phyloP scores from a whole-genome alignment of 768 basidiomycete species.

The Rhizopogon rudus region DNA sequence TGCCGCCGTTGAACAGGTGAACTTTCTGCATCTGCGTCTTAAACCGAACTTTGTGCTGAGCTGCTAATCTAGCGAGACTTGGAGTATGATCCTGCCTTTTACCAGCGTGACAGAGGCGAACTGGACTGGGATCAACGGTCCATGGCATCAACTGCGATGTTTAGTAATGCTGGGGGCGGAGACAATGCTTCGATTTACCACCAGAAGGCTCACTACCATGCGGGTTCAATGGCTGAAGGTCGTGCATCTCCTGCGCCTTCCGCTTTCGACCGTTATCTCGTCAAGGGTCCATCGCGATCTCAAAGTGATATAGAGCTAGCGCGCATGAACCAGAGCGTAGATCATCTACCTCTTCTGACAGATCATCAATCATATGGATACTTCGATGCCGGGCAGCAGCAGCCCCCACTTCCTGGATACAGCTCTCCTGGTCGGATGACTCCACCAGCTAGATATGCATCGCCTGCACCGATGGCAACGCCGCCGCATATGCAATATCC shows the following conservation, averaged over 20 bases:
- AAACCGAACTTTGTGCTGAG: neutral
- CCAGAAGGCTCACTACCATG: slow-evolving; percentile 37
- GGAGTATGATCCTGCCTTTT: slow-evolving; percentile 77
- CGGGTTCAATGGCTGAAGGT: slow-evolving; percentile 26
- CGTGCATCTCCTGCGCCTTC: slow-evolving; percentile 37
- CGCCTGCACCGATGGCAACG: slow-evolving; percentile 31
- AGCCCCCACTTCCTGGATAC: slow-evolving; percentile 21
- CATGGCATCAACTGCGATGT: slow-evolving; percentile 53
- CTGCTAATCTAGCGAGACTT: slow-evolving; percentile 48
- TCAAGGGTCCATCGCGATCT: slow-evolving; percentile 35
- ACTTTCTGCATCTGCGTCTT: slow-evolving; percentile 5
- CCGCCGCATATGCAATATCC: slow-evolving; percentile 39
- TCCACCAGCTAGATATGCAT: slow-evolving; percentile 22
- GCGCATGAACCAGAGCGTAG: slow-evolving; percentile 43
- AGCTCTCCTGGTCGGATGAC: slow-evolving; percentile 12
- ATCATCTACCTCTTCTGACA: slow-evolving; percentile 58
- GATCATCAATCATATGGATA: slow-evolving; percentile 14
- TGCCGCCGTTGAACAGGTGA: slow-evolving; percentile 73
- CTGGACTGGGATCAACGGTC: slow-evolving; percentile 85
- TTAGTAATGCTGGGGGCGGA: slow-evolving; percentile 29
- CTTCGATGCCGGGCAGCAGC: slow-evolving; percentile 8
- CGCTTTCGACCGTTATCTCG: slow-evolving; percentile 58
- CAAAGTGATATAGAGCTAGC: slow-evolving; percentile 48
- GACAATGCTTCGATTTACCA: slow-evolving; percentile 38
- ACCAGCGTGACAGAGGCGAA: slow-evolving; percentile 79